Conservation (phyloP, 2,329 filamentous ascomycete genomes). For the Aspergillus sp. region DNA sequence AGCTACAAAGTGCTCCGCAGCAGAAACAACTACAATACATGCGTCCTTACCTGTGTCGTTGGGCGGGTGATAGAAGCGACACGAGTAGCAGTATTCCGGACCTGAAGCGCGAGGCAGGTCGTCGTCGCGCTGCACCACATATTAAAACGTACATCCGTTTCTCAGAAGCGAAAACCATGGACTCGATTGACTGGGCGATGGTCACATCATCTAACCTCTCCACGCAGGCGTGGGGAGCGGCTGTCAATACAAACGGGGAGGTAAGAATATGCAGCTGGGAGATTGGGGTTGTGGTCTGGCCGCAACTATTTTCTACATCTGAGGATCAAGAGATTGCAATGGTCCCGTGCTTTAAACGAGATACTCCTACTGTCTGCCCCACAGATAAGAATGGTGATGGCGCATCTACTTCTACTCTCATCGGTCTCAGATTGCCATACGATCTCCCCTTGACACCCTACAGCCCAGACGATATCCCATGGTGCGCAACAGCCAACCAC, state of each 20-base stretch:
- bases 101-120: slow-evolving; percentile 47
- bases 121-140: slow-evolving; percentile 72
- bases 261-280: slow-evolving; percentile 77
- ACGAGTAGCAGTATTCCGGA: slow-evolving; percentile 6
- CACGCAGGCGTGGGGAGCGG: slow-evolving; percentile 81
- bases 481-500: slow-evolving; percentile 65
- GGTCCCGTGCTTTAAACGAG: slow-evolving; percentile 63
- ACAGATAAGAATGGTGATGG: slow-evolving; percentile 7
- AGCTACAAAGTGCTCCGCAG: slow-evolving; percentile 65
- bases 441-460: slow-evolving; percentile 70
- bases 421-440: slow-evolving; percentile 80
- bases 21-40: slow-evolving; percentile 70
- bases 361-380: slow-evolving; percentile 41
- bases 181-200: slow-evolving; percentile 73
- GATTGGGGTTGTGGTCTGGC: slow-evolving; percentile 79
- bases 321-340: slow-evolving; percentile 45
- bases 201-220: slow-evolving; percentile 89
- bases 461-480: slow-evolving; percentile 60
- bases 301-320: slow-evolving; percentile 44
- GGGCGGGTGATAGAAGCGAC: slow-evolving; percentile 57
- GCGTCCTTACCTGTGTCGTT: slow-evolving; percentile 66
- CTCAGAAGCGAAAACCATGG: slow-evolving; percentile 28
- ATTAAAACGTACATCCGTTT: slow-evolving; percentile 85
- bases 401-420: slow-evolving; percentile 26
- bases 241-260: slow-evolving; percentile 52